phyloP scores from a whole-genome alignment of 2,329 filamentous ascomycete genomes.

The Apiospora hydei region DNA sequence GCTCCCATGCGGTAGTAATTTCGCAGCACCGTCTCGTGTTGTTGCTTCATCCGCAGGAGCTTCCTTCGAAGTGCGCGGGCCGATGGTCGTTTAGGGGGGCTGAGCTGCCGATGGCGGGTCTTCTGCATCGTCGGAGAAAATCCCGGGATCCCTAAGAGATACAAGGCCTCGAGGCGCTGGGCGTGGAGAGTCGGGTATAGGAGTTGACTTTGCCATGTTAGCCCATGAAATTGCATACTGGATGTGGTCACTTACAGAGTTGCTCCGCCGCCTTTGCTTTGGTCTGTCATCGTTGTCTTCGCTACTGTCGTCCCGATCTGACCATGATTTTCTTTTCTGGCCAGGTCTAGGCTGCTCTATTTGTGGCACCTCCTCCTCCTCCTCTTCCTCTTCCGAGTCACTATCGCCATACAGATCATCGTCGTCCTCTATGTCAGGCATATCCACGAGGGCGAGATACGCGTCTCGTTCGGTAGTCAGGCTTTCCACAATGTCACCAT shows the following conservation, averaged over 20 bases:
- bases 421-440: slow-evolving; percentile 87
- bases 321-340: slow-evolving; percentile 83
- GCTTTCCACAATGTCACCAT: slow-evolving; percentile 91
- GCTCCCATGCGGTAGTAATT: slow-evolving; percentile 87
- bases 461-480: slow-evolving; percentile 77
- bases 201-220: slow-evolving; percentile 57
- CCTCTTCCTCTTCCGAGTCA: slow-evolving; percentile 64
- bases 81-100: slow-evolving; percentile 68
- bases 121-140: slow-evolving; percentile 55
- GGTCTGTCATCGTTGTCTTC: slow-evolving; percentile 80
- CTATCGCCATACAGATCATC: slow-evolving; percentile 67
- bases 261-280: slow-evolving; percentile 82
- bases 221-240: slow-evolving; percentile 1
- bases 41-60: slow-evolving; percentile 75
- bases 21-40: slow-evolving; percentile 78
- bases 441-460: slow-evolving; percentile 84
- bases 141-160: slow-evolving; percentile 57
- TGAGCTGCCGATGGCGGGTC: slow-evolving; percentile 67
- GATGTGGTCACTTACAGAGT: slow-evolving; percentile 68
- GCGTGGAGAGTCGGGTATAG: slow-evolving; percentile 71
- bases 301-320: slow-evolving; percentile 70
- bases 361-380: slow-evolving; percentile 66
- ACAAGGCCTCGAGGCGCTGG: slow-evolving; percentile 67
- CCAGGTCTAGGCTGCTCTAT: slow-evolving; percentile 58
- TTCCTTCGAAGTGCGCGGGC: slow-evolving; percentile 75